Conservation (phyloP, 2,329 filamentous ascomycete genomes). For the Dothideomycetes sp. region DNA sequence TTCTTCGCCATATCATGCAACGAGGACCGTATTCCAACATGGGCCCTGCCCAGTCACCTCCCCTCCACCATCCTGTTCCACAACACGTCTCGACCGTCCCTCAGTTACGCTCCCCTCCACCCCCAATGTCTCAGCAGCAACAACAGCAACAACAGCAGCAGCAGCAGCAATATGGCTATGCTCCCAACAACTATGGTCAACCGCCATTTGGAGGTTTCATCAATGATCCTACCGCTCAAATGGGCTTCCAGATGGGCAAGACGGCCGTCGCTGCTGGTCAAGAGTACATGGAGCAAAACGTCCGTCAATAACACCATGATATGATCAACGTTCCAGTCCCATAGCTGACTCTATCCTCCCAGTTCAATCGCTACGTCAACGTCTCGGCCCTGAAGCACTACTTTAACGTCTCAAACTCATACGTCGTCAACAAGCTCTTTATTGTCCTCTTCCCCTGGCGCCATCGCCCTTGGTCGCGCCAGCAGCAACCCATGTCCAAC, state of each 20-base stretch:
- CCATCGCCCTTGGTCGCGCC: conserved; percentile 93
- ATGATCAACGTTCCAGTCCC: background rate
- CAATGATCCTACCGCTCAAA: conserved; percentile 87
- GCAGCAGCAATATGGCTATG: conserved; percentile 30
- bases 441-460: conserved; percentile 96
- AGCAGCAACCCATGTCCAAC: conserved; percentile 54
- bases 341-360: conserved; percentile 7
- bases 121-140: conserved; percentile 63
- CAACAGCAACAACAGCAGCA: conserved; percentile 57
- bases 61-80: conserved; percentile 91
- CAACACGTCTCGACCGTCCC: conserved; percentile 98
- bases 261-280: conserved; percentile 84
- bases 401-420: conserved; percentile 97
- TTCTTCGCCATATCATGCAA: conserved; percentile 54
- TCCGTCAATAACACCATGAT: conserved; percentile 44
- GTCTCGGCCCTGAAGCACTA: conserved; percentile 93
- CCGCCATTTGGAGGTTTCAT: conserved; percentile 84
- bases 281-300: conserved; percentile 92
- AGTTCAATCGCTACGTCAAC: conserved; percentile 79
- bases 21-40: conserved; percentile 68
- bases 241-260: conserved; percentile 90
- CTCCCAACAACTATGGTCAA: conserved; percentile 30
- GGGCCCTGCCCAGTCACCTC: conserved; percentile 67
- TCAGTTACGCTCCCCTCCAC: conserved; percentile 87
- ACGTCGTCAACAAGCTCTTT: conserved; percentile 86